Evolutionary conservation across 2,329 filamentous ascomycete species (phyloP).

Genomic region (Calycina herbarum): DNA sequence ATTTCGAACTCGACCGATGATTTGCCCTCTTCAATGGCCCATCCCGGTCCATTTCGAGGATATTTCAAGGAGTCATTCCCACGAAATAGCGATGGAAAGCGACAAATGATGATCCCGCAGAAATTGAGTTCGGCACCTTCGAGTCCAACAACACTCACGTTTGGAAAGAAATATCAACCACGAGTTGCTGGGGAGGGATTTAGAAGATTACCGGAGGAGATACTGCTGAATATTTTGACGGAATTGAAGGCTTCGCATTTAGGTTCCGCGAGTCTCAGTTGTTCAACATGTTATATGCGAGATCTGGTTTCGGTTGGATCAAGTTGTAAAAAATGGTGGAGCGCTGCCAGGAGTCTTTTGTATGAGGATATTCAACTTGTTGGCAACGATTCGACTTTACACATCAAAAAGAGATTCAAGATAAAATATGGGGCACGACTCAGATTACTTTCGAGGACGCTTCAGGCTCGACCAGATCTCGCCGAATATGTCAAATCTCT

Average conservation of each 20-base stretch:
- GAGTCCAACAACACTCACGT: slow-evolving; percentile 11
- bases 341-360: slow-evolving; percentile 42
- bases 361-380: slow-evolving; percentile 60
- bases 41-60: slow-evolving; percentile 13
- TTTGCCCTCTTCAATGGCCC: slow-evolving; percentile 11
- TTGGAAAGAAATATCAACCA: slow-evolving; percentile 21
- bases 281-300: slow-evolving; percentile 65
- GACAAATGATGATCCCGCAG: slow-evolving; percentile 23
- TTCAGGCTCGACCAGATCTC: slow-evolving; percentile 53
- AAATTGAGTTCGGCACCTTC: slow-evolving; percentile 12
- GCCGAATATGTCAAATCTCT: slow-evolving; percentile 57
- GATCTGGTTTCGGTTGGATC: slow-evolving; percentile 55
- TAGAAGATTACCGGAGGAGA: slow-evolving; percentile 56
- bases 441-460: slow-evolving; percentile 56
- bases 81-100: slow-evolving; percentile 17
- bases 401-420: slow-evolving; percentile 60
- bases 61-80: slow-evolving; percentile 19
- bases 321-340: slow-evolving; percentile 52
- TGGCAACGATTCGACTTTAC: slow-evolving; percentile 52
- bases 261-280: slow-evolving; percentile 49
- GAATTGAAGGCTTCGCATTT: slow-evolving; percentile 55
- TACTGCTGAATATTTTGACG: slow-evolving; percentile 56
- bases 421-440: slow-evolving; percentile 53
- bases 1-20: slow-evolving; percentile 18
- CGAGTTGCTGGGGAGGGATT: slow-evolving; percentile 51